Conservation (phyloP, 2,329 filamentous ascomycete genomes). For the Byssothecium circinans region DNA sequence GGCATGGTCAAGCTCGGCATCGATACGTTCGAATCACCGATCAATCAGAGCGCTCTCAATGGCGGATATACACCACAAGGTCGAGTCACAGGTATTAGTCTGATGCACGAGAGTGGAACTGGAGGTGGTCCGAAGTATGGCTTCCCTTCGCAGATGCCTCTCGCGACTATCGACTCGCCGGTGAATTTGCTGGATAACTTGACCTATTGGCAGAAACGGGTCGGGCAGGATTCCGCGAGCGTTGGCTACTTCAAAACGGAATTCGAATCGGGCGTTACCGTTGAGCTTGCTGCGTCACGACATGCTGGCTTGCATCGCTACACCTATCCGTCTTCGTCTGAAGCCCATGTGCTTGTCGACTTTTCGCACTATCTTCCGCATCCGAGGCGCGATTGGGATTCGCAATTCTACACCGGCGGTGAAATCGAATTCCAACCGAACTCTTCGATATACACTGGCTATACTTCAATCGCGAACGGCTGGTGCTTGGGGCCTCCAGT, state of each 20-base stretch:
- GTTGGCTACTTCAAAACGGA: slow-evolving; percentile 44
- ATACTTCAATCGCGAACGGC: slow-evolving; percentile 38
- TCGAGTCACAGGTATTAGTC: slow-evolving; percentile 43
- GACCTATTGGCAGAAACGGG: slow-evolving; percentile 46
- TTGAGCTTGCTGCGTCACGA: slow-evolving; percentile 42
- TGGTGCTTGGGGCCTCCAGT: slow-evolving; percentile 44
- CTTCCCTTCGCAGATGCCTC: slow-evolving; percentile 45
- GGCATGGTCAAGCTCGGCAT: slow-evolving; percentile 47
- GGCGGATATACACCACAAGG: slow-evolving; percentile 47
- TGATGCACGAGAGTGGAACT: slow-evolving; percentile 45
- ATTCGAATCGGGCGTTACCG: slow-evolving; percentile 37
- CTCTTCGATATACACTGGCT: slow-evolving; percentile 34
- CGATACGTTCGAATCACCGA: slow-evolving; percentile 42
- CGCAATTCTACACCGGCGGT: slow-evolving; percentile 40
- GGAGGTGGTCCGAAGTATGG: slow-evolving; percentile 46
- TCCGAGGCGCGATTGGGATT: slow-evolving; percentile 37
- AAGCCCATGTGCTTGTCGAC: slow-evolving; percentile 51
- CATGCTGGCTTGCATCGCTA: slow-evolving; percentile 44
- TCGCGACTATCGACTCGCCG: slow-evolving; percentile 41
- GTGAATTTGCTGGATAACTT: slow-evolving; percentile 50
- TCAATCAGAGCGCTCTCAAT: slow-evolving; percentile 43
- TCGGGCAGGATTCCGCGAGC: slow-evolving; percentile 32
- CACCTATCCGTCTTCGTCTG: slow-evolving; percentile 39
- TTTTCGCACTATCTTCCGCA: slow-evolving; percentile 50
- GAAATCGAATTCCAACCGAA: slow-evolving; percentile 39